Base-by-base conservation (phyloP, 2,329 filamentous ascomycete species). In the Alternaria solani region DNA sequence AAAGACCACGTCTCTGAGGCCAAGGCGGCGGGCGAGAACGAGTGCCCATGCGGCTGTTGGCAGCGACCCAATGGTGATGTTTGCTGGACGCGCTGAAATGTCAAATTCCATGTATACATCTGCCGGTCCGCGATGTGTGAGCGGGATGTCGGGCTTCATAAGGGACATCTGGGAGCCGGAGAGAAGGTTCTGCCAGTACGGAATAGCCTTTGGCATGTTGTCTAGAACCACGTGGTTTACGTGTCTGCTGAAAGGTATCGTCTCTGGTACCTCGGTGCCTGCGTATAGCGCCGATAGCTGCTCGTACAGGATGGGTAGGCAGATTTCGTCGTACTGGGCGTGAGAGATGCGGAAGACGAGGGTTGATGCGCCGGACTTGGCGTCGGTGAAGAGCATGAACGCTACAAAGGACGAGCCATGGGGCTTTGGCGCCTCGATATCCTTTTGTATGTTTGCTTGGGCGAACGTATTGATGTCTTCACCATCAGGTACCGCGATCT, bases 291-390 rank as follows among this genome's bases (percentile, higher is more conserved):
- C 81, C 3, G 85, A 85, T 41, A 91, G 83, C 68, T 89, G 87
- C 18, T 81, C 82, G 58, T 90, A 83, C 20, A 90, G 82, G n/a
- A 83, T 79, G 0, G 87, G 85, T 8, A 91, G 81, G 65, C 86
- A 90, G 23, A 91, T 87, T 63, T 89, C 89, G 64, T 91, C 89
- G 70, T 90, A 91, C 66, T 91, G 88, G 0, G 88, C 86, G 73
- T 91, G 89, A 0, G 88, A 90, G 56, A 91, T 84, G 57, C 88
- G 85, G 72, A 89, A 83, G 59, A 85, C 78, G 14, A 90, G 84
- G 46, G 82, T 81, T 5, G 78, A 74, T 11, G 81, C 70, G 23
- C 77, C 79, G 60, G 87, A 86, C 61, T 88, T 81, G 47, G 88
- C 86, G 62, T 87, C 86, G 57, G 87, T 82, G 61, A 89, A 89